phyloP scores from a whole-genome alignment of 176 grass and related monocot genomes.

The Miscanthus lutarioriparius region DNA sequence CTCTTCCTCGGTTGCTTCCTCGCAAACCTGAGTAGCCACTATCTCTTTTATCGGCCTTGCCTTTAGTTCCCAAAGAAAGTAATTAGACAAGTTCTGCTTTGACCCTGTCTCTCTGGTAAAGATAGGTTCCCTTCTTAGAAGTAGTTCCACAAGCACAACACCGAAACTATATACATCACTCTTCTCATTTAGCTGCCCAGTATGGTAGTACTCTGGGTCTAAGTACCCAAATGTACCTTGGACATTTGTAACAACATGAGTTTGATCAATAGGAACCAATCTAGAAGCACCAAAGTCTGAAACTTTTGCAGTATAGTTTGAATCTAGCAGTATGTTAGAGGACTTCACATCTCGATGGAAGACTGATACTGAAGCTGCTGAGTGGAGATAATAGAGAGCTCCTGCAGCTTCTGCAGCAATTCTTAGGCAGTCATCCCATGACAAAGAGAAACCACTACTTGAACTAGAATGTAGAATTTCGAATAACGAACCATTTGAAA shows the following conservation, averaged over 20 bases:
- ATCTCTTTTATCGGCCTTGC: neutral
- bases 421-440: constrained; percentile 25
- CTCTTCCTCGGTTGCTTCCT: constrained; percentile 23
- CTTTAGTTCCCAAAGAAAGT: neutral
- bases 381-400: constrained; percentile 30
- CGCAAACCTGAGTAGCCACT: neutral
- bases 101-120: neutral
- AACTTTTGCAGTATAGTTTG: constrained; percentile 28
- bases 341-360: constrained; percentile 36
- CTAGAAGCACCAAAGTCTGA: constrained; percentile 47
- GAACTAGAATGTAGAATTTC: neutral
- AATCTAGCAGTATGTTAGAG: constrained; percentile 41
- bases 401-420: constrained; percentile 15
- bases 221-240: constrained; percentile 53
- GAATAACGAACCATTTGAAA: constrained; percentile 38
- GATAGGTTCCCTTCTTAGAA: constrained; percentile 6
- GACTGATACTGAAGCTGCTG: neutral
- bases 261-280: constrained; percentile 35
- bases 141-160: constrained; percentile 34
- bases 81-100: neutral
- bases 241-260: constrained; percentile 35
- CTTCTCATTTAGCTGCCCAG: constrained; percentile 33
- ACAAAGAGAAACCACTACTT: neutral
- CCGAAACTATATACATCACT: constrained; percentile 46
- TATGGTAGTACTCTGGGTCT: constrained; percentile 48